Evolutionary conservation across 2,329 filamentous ascomycete genomes (phyloP).

Genomic region (Hymenoscyphus albidus): DNA sequence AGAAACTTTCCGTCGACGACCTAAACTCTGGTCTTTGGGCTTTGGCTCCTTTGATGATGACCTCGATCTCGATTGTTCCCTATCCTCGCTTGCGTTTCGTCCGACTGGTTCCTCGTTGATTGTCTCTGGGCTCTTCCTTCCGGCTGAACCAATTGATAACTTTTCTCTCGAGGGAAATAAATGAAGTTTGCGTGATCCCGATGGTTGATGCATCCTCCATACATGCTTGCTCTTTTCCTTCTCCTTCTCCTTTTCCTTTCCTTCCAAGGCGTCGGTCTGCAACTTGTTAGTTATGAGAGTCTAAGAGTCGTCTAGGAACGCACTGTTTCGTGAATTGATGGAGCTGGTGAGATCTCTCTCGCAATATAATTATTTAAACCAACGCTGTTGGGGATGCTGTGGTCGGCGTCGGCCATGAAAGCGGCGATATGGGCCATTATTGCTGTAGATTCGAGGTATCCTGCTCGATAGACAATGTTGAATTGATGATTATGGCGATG

Average conservation of each 20-base stretch:
- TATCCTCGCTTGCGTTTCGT: slow-evolving; percentile 34
- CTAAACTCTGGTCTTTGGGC: slow-evolving; percentile 55
- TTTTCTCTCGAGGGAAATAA: slow-evolving; percentile 53
- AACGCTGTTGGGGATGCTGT: slow-evolving; percentile 21
- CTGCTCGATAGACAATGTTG: slow-evolving; percentile 20
- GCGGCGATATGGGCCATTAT: slow-evolving; percentile 62
- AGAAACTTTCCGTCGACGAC: slow-evolving; percentile 58
- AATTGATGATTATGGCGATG: slow-evolving; percentile 5
- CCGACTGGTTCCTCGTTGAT: slow-evolving; percentile 35
- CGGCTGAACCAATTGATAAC: slow-evolving; percentile 33
- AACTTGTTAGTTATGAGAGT: slow-evolving; percentile 13
- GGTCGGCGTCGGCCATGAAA: slow-evolving; percentile 46
- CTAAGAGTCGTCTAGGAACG: slow-evolving; percentile 11
- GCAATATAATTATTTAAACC: slow-evolving; percentile 48
- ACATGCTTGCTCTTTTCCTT: slow-evolving; percentile 40
- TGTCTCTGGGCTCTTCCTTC: slow-evolving; percentile 45
- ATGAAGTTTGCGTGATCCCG: slow-evolving; percentile 53
- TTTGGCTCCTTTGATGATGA: slow-evolving; percentile 55
- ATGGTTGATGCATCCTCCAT: slow-evolving; percentile 57
- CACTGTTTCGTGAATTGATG: slow-evolving; percentile 33
- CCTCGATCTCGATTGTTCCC: slow-evolving; percentile 40
- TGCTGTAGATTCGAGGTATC: slow-evolving; percentile 20
- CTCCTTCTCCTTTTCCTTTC: slow-evolving; percentile 35
- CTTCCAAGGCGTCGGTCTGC: slow-evolving; percentile 14
- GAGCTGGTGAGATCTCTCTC: slow-evolving; percentile 46